Evolutionary conservation across 345 rosid genomes (phyloP), one percentile per base, ranked within the genome.

Genomic region (Murraya paniculata): DNA sequence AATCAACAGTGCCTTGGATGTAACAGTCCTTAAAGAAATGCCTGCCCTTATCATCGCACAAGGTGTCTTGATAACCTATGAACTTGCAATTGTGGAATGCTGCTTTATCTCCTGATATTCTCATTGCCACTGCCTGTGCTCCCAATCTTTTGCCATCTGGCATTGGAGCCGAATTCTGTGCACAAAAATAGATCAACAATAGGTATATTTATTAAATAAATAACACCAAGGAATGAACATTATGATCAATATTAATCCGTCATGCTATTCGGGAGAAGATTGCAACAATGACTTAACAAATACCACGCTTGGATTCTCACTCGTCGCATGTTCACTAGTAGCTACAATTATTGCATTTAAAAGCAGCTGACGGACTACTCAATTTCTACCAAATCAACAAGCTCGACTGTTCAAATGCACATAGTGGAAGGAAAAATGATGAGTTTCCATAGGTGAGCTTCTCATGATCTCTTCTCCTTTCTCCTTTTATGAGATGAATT

Each of bases 21-120:
- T 82, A 84, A 41, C 88, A 89, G 35, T 83, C 72, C 73, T 68
- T 84, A 72, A 84, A 87, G 78, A 85, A 82, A 78, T 87, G 92
- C 70, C 82, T 73, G 62, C 88, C 92, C 27, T 11, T 83, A 50
- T 87, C 90, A 45, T 89, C 90, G 9, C 86, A 86, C 9, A 86
- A 81, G 21, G 92, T 89, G 81, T 87, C 92, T 45, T 89, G 89
- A 67, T 79, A 89, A 50, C 88, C 92, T 0, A 78, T 7, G 62
- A 89, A 84, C 45, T 30, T 70, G 78, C 90, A 84, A 64, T 72
- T 84, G 69, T 84, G 77, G 78, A 86, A 84, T 2, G 92, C 87
- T 7, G 86, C 90, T 50, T 79, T 84, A 28, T 89, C 86, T 1
- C 85, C 89, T 9, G 83, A 83, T 30, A 87, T 82, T 45, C 92